phyloP scores from a whole-genome alignment of 768 basidiomycete genomes.

The Mycena chlorophos region DNA sequence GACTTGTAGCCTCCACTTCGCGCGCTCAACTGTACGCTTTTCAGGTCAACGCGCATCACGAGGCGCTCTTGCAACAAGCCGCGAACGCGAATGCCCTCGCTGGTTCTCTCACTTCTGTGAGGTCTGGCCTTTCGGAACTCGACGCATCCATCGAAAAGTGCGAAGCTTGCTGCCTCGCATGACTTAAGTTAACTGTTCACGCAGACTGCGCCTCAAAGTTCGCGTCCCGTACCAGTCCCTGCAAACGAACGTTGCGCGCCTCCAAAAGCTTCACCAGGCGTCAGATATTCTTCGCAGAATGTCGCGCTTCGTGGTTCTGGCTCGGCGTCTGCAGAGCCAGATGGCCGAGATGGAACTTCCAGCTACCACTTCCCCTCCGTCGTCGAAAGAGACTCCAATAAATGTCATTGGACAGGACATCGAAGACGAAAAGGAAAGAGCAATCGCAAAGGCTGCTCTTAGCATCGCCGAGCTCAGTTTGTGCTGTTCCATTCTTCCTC shows the following conservation, averaged over 20 bases:
- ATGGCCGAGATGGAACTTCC: slow-evolving; percentile 66
- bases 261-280: slow-evolving; percentile 79
- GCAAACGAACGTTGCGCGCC: slow-evolving; percentile 64
- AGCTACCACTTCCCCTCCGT: slow-evolving; percentile 21
- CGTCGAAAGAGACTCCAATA: slow-evolving; percentile 7
- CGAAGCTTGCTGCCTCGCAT: slow-evolving; percentile 23
- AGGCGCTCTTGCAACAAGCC: slow-evolving; percentile 80
- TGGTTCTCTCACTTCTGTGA: slow-evolving; percentile 65
- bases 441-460: slow-evolving; percentile 91
- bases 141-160: slow-evolving; percentile 79
- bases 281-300: slow-evolving; percentile 83
- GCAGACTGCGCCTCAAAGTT: slow-evolving; percentile 82
- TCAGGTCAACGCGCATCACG: slow-evolving; percentile 82
- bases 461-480: slow-evolving; percentile 87
- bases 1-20: background rate
- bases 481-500: slow-evolving; percentile 27
- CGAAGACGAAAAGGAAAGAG: slow-evolving; percentile 82
- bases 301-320: slow-evolving; percentile 81
- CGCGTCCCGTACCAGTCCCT: slow-evolving; percentile 80
- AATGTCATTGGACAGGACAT: slow-evolving; percentile 34
- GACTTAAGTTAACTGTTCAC: slow-evolving; percentile 22
- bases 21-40: slow-evolving; percentile 8
- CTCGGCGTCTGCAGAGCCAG: slow-evolving; percentile 79
- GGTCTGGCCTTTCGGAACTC: slow-evolving; percentile 70
- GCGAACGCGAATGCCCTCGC: slow-evolving; percentile 71